phyloP scores from a whole-genome alignment of 106 monocot genomes.

The Dioscorea zingiberensis region DNA sequence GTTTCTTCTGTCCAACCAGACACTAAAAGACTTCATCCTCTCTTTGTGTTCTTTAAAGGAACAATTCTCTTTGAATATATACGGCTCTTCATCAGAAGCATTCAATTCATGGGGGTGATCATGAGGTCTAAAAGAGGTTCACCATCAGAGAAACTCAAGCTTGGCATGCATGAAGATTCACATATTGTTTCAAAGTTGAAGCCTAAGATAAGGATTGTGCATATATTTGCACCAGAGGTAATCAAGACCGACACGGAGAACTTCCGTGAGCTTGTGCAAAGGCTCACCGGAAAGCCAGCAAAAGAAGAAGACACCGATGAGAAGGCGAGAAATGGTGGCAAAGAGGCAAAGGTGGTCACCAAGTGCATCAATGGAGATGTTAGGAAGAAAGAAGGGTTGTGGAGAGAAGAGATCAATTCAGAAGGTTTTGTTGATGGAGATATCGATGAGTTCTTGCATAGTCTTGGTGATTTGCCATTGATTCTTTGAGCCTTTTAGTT shows the following conservation, averaged over 20 bases:
- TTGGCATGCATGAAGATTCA: too few relatives aligned
- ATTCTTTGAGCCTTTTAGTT: constrained; percentile 1
- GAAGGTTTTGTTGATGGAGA: constrained; percentile 9
- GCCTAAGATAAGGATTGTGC: constrained; percentile 61
- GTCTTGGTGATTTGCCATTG: constrained; percentile 1
- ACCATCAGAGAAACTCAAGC: too few relatives aligned
- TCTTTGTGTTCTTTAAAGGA: too few relatives aligned
- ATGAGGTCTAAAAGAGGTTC: too few relatives aligned
- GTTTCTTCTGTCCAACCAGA: too few relatives aligned
- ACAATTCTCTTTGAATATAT: too few relatives aligned
- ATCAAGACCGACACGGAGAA: constrained; percentile 61
- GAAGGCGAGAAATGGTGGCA: too few relatives aligned
- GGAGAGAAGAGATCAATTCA: background rate
- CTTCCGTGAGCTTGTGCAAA: constrained; percentile 78
- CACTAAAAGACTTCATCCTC: too few relatives aligned
- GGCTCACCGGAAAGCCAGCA: constrained; percentile 64
- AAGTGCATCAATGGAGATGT: background rate
- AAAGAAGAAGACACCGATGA: background rate
- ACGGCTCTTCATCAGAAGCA: too few relatives aligned
- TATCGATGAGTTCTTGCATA: constrained; percentile 4
- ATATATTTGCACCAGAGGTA: constrained; percentile 70
- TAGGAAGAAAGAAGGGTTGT: too few relatives aligned
- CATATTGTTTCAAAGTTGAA: constrained; percentile 14
- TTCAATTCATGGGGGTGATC: too few relatives aligned
- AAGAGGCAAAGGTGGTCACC: background rate